These are phyloP conservation scores for Rhodamnia argentea DNA, from an alignment of 345 rosid species.

Conservation along the genomic window DNA sequence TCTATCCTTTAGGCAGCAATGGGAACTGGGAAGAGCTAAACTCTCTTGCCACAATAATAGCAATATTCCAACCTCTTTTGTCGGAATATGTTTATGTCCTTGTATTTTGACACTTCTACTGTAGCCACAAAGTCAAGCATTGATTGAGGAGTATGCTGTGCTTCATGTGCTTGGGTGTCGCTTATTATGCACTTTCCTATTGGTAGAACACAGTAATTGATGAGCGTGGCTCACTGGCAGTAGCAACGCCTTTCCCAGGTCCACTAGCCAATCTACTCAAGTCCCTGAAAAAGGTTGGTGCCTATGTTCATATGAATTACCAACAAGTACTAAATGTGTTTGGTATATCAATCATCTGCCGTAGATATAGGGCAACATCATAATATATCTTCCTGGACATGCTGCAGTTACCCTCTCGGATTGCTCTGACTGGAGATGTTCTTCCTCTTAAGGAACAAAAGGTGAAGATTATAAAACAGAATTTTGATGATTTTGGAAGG, in stretches of 20 bases:
- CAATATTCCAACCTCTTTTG: background rate
- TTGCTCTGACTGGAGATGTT: constrained; percentile 74
- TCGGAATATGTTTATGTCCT: background rate
- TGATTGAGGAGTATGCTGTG: background rate
- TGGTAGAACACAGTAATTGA: constrained; percentile 70
- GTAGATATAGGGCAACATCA: background rate
- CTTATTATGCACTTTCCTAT: background rate
- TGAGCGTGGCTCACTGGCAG: constrained; percentile 71
- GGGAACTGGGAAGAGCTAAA: background rate
- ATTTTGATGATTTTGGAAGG: background rate
- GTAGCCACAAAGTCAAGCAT: background rate
- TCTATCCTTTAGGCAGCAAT: background rate
- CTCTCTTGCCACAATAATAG: background rate
- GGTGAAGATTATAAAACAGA: constrained; percentile 19
- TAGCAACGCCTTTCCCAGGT: constrained; percentile 62
- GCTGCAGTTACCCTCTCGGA: constrained; percentile 64
- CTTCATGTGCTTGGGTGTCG: background rate
- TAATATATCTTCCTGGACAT: background rate
- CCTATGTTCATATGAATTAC: background rate
- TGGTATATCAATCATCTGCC: background rate
- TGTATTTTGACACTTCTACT: background rate
- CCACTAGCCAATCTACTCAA: constrained; percentile 47
- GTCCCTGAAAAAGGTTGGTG: constrained; percentile 50
- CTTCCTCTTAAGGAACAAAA: constrained; percentile 53
- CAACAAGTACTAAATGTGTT: background rate